These are phyloP conservation scores for Lipomyces yamadae DNA, from an alignment of 805 yeast genomes.

Conservation along the genomic window DNA sequence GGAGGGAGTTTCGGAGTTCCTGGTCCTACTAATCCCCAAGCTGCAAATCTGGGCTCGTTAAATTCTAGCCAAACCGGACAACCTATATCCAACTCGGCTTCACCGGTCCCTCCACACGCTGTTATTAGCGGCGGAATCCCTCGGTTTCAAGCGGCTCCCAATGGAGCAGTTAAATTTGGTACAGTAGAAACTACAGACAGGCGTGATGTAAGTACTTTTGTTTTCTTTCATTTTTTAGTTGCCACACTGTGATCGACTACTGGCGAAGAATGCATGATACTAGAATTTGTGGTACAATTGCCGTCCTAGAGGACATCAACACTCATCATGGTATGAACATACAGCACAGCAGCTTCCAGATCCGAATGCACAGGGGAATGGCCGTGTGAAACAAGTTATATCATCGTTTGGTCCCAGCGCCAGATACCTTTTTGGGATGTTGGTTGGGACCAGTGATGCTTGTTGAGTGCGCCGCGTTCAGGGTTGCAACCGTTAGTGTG, in stretches of 20 bases:
- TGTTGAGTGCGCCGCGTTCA: not conserved
- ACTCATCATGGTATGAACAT: not conserved
- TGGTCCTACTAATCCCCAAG: not conserved
- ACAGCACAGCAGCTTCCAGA: constrained; percentile 3
- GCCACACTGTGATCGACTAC: not conserved
- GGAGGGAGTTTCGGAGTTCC: constrained; percentile 2
- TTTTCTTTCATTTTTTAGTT: not conserved
- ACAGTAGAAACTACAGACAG: constrained; percentile 17
- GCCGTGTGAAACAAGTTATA: not conserved
- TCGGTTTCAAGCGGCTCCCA: constrained; percentile 19
- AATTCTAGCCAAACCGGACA: constrained; percentile 6
- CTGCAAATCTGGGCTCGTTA: not conserved
- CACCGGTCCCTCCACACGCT: constrained; percentile 30
- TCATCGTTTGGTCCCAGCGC: not conserved
- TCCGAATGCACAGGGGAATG: not conserved
- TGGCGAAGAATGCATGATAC: not conserved
- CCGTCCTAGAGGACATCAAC: not conserved
- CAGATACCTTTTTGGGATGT: not conserved
- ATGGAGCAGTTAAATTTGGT: constrained; percentile 25
- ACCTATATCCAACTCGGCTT: constrained; percentile 20
- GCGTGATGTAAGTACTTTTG: constrained; percentile 16
- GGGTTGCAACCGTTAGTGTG: not conserved
- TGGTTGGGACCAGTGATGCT: not conserved
- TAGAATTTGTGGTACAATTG: not conserved
- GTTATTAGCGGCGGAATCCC: constrained; percentile 31